Evolutionary conservation across 257 asterid genomes (phyloP).

Genomic region (Solanum dulcamara): DNA sequence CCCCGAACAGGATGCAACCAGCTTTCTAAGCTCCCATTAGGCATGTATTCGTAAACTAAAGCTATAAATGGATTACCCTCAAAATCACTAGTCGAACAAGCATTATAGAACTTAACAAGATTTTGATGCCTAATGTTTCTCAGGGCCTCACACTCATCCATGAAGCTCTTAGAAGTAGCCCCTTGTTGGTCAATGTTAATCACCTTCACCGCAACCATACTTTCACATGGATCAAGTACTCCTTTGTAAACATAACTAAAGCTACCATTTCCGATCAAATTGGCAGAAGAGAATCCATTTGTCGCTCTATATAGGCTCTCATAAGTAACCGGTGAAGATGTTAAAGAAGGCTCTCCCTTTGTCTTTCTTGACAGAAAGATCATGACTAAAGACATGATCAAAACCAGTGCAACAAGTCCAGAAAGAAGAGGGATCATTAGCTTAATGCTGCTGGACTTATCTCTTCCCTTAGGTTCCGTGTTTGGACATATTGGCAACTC

Average conservation of each 20-base stretch:
- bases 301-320: slow-evolving; percentile 8
- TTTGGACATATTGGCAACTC: slow-evolving; percentile 1
- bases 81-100: too few species aligned
- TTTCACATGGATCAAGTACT: background rate
- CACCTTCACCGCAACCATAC: background rate
- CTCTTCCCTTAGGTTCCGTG: background rate
- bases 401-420: background rate
- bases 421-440: background rate
- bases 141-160: slow-evolving; percentile 1
- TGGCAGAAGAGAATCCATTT: slow-evolving; percentile 13
- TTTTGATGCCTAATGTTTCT: background rate
- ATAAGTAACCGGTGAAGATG: slow-evolving; percentile 1
- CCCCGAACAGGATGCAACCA: too few species aligned
- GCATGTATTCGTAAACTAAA: too few species aligned
- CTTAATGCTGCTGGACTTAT: background rate
- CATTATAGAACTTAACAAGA: background rate
- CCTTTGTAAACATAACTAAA: slow-evolving; percentile 12
- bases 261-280: slow-evolving; percentile 5
- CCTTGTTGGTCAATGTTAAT: background rate
- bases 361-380: too few species aligned
- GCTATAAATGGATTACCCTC: too few species aligned
- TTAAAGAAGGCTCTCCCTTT: background rate
- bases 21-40: too few species aligned
- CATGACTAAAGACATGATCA: too few species aligned
- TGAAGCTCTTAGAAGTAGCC: background rate